These are phyloP conservation scores for Coemansia sp. DNA, from an alignment of 192 early-diverging fungal genomes.

Conservation along the genomic window DNA sequence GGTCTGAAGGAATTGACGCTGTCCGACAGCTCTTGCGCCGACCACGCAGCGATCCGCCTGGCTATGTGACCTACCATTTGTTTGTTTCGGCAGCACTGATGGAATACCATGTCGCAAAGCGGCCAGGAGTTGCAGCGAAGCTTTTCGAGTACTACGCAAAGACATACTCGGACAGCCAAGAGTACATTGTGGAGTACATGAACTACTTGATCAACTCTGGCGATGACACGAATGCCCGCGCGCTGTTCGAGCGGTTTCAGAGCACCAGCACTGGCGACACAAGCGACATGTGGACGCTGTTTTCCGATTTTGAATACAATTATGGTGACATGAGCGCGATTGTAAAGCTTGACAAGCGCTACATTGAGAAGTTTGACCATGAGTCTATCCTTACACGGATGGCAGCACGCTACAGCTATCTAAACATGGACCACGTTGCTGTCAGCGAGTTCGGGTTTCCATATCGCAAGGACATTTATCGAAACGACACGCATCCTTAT, in stretches of 20 bases:
- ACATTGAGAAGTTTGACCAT: conserved; percentile 71
- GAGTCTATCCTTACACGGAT: conserved; percentile 63
- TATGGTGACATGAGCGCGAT: conserved; percentile 83
- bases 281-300: conserved; percentile 76
- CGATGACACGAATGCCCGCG: conserved; percentile 89
- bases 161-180: conserved; percentile 68
- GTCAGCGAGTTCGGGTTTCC: conserved; percentile 73
- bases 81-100: conserved; percentile 86
- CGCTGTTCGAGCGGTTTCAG: conserved; percentile 89
- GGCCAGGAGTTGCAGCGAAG: conserved; percentile 76
- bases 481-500: neutral
- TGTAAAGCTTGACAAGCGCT: conserved; percentile 75
- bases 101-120: conserved; percentile 92
- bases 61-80: conserved; percentile 79
- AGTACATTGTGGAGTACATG: conserved; percentile 80
- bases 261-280: conserved; percentile 66
- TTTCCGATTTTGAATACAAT: conserved; percentile 81
- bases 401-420: conserved; percentile 72
- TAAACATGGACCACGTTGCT: conserved; percentile 72
- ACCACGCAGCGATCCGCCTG: conserved; percentile 69
- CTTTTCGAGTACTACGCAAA: conserved; percentile 92
- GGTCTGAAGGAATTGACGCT: conserved; percentile 74
- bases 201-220: conserved; percentile 85
- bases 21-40: conserved; percentile 73
- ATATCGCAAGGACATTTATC: conserved; percentile 26